Base-by-base conservation (phyloP, 2,329 filamentous ascomycete genomes). In the Trichoderma arundinaceum region DNA sequence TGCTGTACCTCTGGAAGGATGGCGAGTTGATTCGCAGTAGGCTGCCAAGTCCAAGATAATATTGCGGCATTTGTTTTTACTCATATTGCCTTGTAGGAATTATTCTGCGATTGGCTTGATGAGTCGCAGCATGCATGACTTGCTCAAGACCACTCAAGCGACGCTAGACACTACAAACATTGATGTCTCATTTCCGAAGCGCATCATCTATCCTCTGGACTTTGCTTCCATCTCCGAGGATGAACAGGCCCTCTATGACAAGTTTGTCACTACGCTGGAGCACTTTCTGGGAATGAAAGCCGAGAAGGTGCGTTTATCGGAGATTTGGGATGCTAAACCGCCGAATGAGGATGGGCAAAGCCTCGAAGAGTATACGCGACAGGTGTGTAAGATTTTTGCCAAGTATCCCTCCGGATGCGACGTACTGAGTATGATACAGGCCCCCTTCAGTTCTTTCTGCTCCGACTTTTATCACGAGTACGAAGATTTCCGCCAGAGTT, bases 391-490 rank as follows among this genome's bases (percentile, higher is more conserved):
- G 72, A 19, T 39, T 32, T 9, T 8, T 9, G 64, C 39, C 15
- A 35, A 54, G 19, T 13, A 19, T 41, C 7, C 17, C 19, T 22
- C 2, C 38, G 19, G 15, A 17, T 10, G 6, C 32, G 35, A 38
- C 35, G 4, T 46, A 52, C 43, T n/a, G 1, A 46, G 19, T 33
- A 17, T 32, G 43, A 19, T 9, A 19, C 15, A 79, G 76, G 72
- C 72, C 3, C 69, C 74, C 1, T 77, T 76, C 35, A 64, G 67
- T 2, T 71, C 71, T 1, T 75, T 74, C 59, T 77, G 74, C 58
- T 74, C 75, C 67, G 75, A 76, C 7, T 77, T 76, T 59, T 76
- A 73, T 58, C 70, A 74, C 46, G 61, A 69, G 5, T 77, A 75
- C 60, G 68, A 72, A 15, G 49, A 61, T 0, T 79, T 79, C 33